Percentiles rank a stretch among this genome's conserved stretches.
These are phyloP conservation scores for Chrysoporthe deuterocubensis DNA, from an alignment of 2,329 filamentous ascomycete species.

Conservation along the genomic window DNA sequence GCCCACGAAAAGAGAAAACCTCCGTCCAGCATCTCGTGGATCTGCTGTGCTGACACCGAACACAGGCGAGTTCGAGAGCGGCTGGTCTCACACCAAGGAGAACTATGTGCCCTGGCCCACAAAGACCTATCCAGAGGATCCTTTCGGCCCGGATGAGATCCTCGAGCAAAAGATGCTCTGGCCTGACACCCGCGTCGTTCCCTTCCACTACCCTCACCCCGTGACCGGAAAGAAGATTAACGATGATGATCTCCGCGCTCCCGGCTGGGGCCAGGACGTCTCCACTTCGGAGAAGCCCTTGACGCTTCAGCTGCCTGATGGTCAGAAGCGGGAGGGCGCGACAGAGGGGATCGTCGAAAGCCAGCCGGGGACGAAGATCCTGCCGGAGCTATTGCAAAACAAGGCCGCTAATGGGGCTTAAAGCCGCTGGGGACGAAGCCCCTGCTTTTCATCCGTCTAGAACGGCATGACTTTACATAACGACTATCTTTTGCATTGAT, in stretches of 20 bases:
- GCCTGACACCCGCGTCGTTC: constrained; percentile 59
- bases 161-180: constrained; percentile 59
- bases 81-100: constrained; percentile 57
- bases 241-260: constrained; percentile 54
- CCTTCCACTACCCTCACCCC: constrained; percentile 57
- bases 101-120: constrained; percentile 58
- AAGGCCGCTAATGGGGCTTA: constrained; percentile 26
- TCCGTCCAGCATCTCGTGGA: background rate
- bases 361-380: constrained; percentile 39
- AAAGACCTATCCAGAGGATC: constrained; percentile 53
- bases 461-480: background rate
- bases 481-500: background rate
- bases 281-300: constrained; percentile 46
- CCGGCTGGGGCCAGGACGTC: constrained; percentile 47
- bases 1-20: background rate
- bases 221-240: constrained; percentile 50
- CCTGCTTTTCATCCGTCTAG: background rate
- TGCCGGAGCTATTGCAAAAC: constrained; percentile 43
- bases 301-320: constrained; percentile 44
- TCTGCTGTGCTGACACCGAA: background rate
- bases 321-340: constrained; percentile 41
- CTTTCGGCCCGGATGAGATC: constrained; percentile 55
- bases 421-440: background rate
- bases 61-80: constrained; percentile 51
- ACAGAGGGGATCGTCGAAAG: constrained; percentile 33